phyloP scores from a whole-genome alignment of 441 rosid genomes.

The Biscutella laevigata region DNA sequence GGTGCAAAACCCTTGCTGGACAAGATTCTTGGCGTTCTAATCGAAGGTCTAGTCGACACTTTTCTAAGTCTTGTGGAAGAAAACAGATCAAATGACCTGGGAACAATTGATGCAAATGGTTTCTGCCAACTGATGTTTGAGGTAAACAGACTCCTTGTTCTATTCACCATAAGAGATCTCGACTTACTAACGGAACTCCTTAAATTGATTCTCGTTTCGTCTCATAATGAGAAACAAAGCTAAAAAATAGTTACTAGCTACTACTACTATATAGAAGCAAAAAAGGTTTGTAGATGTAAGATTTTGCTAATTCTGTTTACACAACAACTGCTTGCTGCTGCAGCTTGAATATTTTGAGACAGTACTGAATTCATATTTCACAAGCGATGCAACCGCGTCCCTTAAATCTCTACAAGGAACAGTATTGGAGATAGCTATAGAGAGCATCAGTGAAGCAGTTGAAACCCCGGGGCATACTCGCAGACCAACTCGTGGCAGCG shows the following conservation, averaged over 20 bases:
- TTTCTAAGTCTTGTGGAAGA: slow-evolving; percentile 75
- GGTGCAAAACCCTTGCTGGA: slow-evolving; percentile 92
- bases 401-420: slow-evolving; percentile 77
- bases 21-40: slow-evolving; percentile 87
- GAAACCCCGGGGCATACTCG: slow-evolving; percentile 70
- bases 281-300: slow-evolving; percentile 4
- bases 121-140: slow-evolving; percentile 97
- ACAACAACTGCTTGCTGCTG: slow-evolving; percentile 28
- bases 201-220: not conserved
- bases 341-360: slow-evolving; percentile 97
- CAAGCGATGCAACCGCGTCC: slow-evolving; percentile 74
- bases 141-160: slow-evolving; percentile 42
- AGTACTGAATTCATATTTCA: slow-evolving; percentile 68
- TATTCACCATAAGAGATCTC: slow-evolving; percentile 11
- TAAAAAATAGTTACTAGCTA: slow-evolving; percentile 1
- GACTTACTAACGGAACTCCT: not conserved
- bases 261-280: not conserved
- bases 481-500: slow-evolving; percentile 88
- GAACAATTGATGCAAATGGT: slow-evolving; percentile 80
- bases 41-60: slow-evolving; percentile 91
- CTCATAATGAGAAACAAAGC: not conserved
- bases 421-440: slow-evolving; percentile 78
- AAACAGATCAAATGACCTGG: slow-evolving; percentile 50
- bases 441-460: slow-evolving; percentile 50
- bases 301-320: slow-evolving; percentile 12